A percentile compares a stretch with the other conserved stretches of the same genome.
Evolutionary conservation across 345 rosid genomes (phyloP).

Genomic region (Lumnitzera littorea): DNA sequence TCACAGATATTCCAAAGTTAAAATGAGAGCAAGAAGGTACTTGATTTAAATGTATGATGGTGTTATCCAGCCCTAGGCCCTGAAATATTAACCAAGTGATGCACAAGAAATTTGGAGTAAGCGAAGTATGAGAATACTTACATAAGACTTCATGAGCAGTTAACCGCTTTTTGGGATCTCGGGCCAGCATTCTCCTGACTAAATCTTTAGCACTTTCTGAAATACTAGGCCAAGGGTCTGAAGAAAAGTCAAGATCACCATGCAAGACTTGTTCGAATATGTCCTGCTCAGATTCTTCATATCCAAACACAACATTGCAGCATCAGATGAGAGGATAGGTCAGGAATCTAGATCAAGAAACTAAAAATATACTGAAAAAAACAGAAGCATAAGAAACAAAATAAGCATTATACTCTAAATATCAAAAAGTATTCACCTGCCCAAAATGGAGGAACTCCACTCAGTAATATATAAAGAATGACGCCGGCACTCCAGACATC

Average conservation of each 20-base stretch:
- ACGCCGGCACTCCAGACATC: slow-evolving; percentile 54
- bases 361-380: background rate
- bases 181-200: slow-evolving; percentile 37
- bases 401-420: background rate
- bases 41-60: too few species aligned
- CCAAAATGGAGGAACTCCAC: slow-evolving; percentile 50
- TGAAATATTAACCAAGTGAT: background rate
- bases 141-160: slow-evolving; percentile 43
- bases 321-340: background rate
- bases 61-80: too few species aligned
- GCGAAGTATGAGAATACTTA: slow-evolving; percentile 13
- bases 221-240: slow-evolving; percentile 43
- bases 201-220: slow-evolving; percentile 44
- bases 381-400: background rate
- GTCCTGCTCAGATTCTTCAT: slow-evolving; percentile 33
- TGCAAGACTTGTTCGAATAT: slow-evolving; percentile 42
- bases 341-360: background rate
- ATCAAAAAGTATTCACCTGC: slow-evolving; percentile 19
- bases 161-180: slow-evolving; percentile 31
- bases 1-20: too few species aligned
- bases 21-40: too few species aligned
- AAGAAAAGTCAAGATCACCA: slow-evolving; percentile 37
- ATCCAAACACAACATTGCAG: background rate
- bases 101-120: background rate
- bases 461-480: slow-evolving; percentile 35